phyloP scores from a whole-genome alignment of 257 asterid species.

The Scutellaria baicalensis region DNA sequence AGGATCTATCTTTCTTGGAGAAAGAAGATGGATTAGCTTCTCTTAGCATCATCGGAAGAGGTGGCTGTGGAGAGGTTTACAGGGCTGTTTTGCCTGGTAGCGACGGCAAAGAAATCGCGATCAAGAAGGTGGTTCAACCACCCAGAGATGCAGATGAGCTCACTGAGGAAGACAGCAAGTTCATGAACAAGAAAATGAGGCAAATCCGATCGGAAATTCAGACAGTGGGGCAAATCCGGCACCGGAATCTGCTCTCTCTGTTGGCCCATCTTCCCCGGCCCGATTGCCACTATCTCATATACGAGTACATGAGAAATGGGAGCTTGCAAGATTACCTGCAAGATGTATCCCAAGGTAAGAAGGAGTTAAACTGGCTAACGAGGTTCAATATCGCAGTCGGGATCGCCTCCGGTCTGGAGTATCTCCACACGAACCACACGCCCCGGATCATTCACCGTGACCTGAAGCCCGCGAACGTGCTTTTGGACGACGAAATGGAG shows the following conservation, averaged over 20 bases:
- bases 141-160: slow-evolving; percentile 49
- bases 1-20: slow-evolving; percentile 72
- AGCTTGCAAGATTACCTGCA: slow-evolving; percentile 63
- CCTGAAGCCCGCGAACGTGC: slow-evolving; percentile 79
- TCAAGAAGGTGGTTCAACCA: slow-evolving; percentile 61
- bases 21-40: slow-evolving; percentile 56
- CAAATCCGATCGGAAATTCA: slow-evolving; percentile 76
- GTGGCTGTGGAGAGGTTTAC: slow-evolving; percentile 92
- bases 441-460: slow-evolving; percentile 78
- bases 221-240: slow-evolving; percentile 80
- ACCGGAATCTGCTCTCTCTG: slow-evolving; percentile 63
- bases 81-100: slow-evolving; percentile 66
- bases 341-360: slow-evolving; percentile 27
- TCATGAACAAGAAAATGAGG: slow-evolving; percentile 56
- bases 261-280: slow-evolving; percentile 74
- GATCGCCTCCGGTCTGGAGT: slow-evolving; percentile 70
- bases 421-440: slow-evolving; percentile 58
- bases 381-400: slow-evolving; percentile 69
- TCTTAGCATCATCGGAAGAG: slow-evolving; percentile 57
- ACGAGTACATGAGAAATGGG: slow-evolving; percentile 84
- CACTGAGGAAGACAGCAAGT: slow-evolving; percentile 60
- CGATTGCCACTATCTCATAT: slow-evolving; percentile 70
- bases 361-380: slow-evolving; percentile 52
- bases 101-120: slow-evolving; percentile 61
- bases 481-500: slow-evolving; percentile 86